phyloP scores from a whole-genome alignment of 208 protist species.

The Entamoeba invadens region DNA sequence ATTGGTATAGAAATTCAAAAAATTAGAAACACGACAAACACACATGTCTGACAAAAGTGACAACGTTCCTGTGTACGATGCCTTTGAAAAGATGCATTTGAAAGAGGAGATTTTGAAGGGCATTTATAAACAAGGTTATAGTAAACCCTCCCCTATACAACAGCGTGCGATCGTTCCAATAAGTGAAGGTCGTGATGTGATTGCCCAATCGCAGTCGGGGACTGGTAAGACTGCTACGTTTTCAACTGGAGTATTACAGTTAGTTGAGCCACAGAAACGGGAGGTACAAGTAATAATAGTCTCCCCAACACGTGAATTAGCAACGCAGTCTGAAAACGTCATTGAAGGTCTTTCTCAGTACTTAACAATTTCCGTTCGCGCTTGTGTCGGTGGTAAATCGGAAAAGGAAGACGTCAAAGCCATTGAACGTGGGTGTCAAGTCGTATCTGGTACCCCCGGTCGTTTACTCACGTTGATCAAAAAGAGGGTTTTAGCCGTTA shows the following conservation, averaged over 20 bases:
- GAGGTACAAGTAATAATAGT: background rate
- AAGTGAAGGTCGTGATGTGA: slow-evolving; percentile 82
- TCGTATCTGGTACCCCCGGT: slow-evolving; percentile 89
- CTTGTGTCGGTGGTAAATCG: slow-evolving; percentile 51
- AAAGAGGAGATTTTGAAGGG: slow-evolving; percentile 61
- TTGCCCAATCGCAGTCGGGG: slow-evolving; percentile 96
- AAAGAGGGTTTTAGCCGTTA: slow-evolving; percentile 33
- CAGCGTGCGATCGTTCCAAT: slow-evolving; percentile 90
- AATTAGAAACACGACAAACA: too few species aligned
- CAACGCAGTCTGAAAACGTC: slow-evolving; percentile 53
- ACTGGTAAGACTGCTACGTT: slow-evolving; percentile 99
- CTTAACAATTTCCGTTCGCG: background rate
- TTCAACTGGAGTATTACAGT: background rate
- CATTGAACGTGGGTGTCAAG: slow-evolving; percentile 22
- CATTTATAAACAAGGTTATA: slow-evolving; percentile 72
- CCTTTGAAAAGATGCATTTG: background rate
- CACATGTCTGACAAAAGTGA: too few species aligned
- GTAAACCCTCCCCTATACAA: slow-evolving; percentile 84
- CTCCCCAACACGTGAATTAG: slow-evolving; percentile 73
- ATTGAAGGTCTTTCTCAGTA: background rate
- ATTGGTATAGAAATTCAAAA: too few species aligned
- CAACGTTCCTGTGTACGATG: too few species aligned
- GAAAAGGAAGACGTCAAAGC: slow-evolving; percentile 33
- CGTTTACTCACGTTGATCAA: slow-evolving; percentile 25
- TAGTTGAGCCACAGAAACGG: background rate